Percentiles rank a stretch among this genome's conserved stretches.
phyloP scores from a whole-genome alignment of 208 protist genomes.

The Balamuthia mandrillaris region DNA sequence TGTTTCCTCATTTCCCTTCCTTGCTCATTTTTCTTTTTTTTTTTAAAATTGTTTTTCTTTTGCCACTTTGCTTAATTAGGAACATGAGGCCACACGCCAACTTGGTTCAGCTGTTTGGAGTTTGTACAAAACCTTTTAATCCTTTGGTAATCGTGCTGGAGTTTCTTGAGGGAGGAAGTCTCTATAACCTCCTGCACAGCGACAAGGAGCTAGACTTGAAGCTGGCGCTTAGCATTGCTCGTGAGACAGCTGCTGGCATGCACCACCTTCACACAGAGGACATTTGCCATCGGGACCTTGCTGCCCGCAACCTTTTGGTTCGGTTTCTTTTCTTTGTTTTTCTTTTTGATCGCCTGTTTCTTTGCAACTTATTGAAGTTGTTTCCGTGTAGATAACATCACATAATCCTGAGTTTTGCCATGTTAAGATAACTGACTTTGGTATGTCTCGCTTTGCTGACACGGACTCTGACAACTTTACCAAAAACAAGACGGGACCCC shows the following conservation, averaged over 20 bases:
- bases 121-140: background rate
- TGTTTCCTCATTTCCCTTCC: background rate
- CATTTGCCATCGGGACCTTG: background rate
- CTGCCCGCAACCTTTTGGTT: background rate
- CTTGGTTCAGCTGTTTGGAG: background rate
- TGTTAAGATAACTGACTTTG: background rate
- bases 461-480: background rate
- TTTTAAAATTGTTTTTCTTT: background rate
- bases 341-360: background rate
- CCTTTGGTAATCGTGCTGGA: background rate
- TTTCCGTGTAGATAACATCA: background rate
- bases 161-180: background rate
- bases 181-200: background rate
- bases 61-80: background rate
- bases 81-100: background rate
- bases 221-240: background rate
- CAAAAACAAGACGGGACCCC: background rate
- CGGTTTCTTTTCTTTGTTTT: background rate
- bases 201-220: background rate
- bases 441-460: background rate
- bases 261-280: background rate
- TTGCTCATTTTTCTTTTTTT: background rate
- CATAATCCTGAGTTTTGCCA: background rate
- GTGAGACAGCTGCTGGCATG: background rate
- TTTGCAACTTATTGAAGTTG: background rate